A percentile compares a stretch with the other conserved stretches of the same genome.
These are phyloP conservation scores for Cymodocea nodosa DNA, from an alignment of 116 monocot genomes.

Conservation along the genomic window DNA sequence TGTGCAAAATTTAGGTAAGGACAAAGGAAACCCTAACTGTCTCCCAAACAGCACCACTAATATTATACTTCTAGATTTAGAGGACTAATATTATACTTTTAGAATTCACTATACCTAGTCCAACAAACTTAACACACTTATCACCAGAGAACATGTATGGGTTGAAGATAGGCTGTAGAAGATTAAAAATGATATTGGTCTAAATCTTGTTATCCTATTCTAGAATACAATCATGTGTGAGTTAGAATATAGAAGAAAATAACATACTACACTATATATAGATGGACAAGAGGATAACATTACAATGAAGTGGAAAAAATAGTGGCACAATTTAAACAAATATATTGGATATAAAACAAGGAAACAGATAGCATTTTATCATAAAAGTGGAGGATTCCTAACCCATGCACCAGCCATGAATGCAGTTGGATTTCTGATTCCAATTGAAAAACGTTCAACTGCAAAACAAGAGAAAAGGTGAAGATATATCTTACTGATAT, in stretches of 20 bases:
- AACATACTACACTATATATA: background rate
- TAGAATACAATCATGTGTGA: background rate
- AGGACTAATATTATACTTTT: no score
- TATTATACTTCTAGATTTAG: no score
- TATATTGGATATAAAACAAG: no score
- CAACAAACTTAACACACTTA: no score
- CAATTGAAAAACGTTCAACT: conserved; percentile 86
- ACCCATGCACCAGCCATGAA: conserved; percentile 81
- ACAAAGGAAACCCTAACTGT: no score
- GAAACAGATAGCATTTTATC: background rate
- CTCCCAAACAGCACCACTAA: no score
- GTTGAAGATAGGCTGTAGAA: no score
- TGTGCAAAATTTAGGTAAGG: no score
- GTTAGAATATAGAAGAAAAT: background rate
- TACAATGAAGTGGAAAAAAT: no score
- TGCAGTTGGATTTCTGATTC: conserved; percentile 67
- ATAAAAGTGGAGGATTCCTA: conserved; percentile 6
- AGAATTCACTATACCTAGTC: no score
- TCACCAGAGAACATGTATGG: no score
- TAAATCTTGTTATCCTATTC: background rate
- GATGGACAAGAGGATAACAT: background rate
- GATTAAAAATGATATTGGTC: background rate
- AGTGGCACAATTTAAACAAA: no score
- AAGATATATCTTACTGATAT: conserved; percentile 2
- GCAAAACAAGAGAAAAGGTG: conserved; percentile 9